Evolutionary conservation across 2,329 filamentous ascomycete genomes (phyloP), one percentile per base, ranked within the genome.

Genomic region (Didymella lethalis): DNA sequence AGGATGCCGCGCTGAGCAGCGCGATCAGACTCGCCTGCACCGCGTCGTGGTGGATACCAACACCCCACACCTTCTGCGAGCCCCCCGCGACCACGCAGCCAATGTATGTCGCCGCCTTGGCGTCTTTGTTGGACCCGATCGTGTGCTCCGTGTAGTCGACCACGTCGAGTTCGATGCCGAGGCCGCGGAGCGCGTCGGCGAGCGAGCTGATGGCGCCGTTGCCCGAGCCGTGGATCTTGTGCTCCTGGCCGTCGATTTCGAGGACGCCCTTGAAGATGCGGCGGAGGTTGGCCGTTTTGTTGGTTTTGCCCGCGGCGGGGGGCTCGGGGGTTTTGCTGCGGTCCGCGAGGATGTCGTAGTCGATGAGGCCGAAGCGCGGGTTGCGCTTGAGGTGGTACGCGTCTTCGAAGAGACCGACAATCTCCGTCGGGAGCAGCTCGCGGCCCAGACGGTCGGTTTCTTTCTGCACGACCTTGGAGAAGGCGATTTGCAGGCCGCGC

Each of bases 121-220:
- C 92, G 61, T 92, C 87, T 57, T 88, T 86, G 61, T 91, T 92
- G 50, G 84, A 83, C 65, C 92, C 92, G 67, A 98, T 93, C 28
- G 93, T 90, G 79, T 98, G 94, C 78, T 98, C 95, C 82, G 96
- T 97, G 83, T 98, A 98, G 77, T 97, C 92, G 45, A 89, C 86
- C 50, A 98, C 92, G 73, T 98, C 94, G 25, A 98, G 83, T 72
- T 96, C 89, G 64, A 98, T 89, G 58, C 92, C 91, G 32, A 98
- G 80, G 16, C 84, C 83, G 68, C 87, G 86, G 43, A 99, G 84
- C 16, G 93, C 94, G 69, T 92, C 89, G 2, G 92, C 92, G 72
- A 98, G 81, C 63, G 90, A 92, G 3, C 93, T 97, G 69, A 98
- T 92, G 32, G 94, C 92, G 72, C 94, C 94, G 73, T 93, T 96